These are phyloP conservation scores for Carex pumila DNA, from an alignment of 176 grass and related monocot species.

Conservation along the genomic window DNA sequence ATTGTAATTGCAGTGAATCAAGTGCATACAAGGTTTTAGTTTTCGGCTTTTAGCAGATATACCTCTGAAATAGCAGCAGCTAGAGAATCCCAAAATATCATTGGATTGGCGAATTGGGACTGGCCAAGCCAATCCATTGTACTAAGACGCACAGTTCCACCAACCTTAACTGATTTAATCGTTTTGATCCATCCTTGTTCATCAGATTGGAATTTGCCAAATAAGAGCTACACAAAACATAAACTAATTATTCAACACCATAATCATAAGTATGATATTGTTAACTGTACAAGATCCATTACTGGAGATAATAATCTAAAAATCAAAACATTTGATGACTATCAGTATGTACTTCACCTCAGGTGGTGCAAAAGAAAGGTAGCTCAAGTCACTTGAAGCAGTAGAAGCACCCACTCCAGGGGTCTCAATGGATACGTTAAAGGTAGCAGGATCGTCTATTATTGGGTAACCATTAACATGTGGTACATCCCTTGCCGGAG, in stretches of 20 bases:
- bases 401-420: slow-evolving; percentile 49
- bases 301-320: neutral
- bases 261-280: neutral
- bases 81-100: slow-evolving; percentile 66
- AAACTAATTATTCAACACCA: slow-evolving; percentile 15
- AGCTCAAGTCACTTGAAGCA: slow-evolving; percentile 42
- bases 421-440: slow-evolving; percentile 59
- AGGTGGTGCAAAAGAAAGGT: slow-evolving; percentile 92
- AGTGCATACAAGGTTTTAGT: neutral
- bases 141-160: slow-evolving; percentile 58
- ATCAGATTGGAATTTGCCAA: slow-evolving; percentile 79
- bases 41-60: neutral
- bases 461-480: slow-evolving; percentile 65
- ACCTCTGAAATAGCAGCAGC: slow-evolving; percentile 84
- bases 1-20: neutral
- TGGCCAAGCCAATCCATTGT: slow-evolving; percentile 97
- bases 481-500: slow-evolving; percentile 30
- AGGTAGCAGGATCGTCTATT: slow-evolving; percentile 48
- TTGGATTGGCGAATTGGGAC: slow-evolving; percentile 55
- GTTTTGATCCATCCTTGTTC: slow-evolving; percentile 88
- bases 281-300: neutral
- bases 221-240: slow-evolving; percentile 49
- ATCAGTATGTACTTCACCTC: slow-evolving; percentile 39
- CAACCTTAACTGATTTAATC: slow-evolving; percentile 65
- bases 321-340: neutral